These are phyloP conservation scores for Anastatica hierochuntica DNA, from an alignment of 345 rosid genomes.

Conservation along the genomic window DNA sequence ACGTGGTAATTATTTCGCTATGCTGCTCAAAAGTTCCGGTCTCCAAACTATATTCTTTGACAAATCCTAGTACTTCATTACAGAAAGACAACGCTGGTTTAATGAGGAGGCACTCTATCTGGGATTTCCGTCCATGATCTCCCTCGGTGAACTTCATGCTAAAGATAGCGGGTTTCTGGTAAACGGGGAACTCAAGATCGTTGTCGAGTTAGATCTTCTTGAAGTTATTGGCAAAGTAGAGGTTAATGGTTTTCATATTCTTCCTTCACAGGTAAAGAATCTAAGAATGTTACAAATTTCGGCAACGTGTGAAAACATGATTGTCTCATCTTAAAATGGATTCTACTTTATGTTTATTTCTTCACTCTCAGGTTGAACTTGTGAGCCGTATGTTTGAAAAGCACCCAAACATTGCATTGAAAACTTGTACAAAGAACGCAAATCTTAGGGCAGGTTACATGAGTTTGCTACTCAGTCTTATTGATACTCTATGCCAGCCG, in stretches of 20 bases:
- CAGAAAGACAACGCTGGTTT: conserved; percentile 1
- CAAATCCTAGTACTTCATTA: too few species aligned
- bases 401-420: background rate
- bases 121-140: background rate
- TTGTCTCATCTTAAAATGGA: background rate
- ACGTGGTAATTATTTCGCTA: too few species aligned
- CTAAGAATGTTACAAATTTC: background rate
- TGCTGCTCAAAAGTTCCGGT: too few species aligned
- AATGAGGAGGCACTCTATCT: background rate
- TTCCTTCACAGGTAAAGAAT: background rate
- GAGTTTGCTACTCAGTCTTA: too few species aligned
- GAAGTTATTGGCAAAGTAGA: conserved; percentile 18
- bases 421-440: background rate
- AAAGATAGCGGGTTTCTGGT: conserved; percentile 1
- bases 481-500: too few species aligned
- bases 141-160: background rate
- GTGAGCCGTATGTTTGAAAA: background rate
- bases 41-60: too few species aligned
- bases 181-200: conserved; percentile 48
- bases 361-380: background rate
- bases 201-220: conserved; percentile 43
- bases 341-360: too few species aligned
- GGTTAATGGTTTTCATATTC: background rate
- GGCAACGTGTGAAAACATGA: too few species aligned
- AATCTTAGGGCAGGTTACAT: background rate